These are phyloP conservation scores for Polyplosphaeria fusca DNA, from an alignment of 495 filamentous ascomycete genomes.

Conservation along the genomic window DNA sequence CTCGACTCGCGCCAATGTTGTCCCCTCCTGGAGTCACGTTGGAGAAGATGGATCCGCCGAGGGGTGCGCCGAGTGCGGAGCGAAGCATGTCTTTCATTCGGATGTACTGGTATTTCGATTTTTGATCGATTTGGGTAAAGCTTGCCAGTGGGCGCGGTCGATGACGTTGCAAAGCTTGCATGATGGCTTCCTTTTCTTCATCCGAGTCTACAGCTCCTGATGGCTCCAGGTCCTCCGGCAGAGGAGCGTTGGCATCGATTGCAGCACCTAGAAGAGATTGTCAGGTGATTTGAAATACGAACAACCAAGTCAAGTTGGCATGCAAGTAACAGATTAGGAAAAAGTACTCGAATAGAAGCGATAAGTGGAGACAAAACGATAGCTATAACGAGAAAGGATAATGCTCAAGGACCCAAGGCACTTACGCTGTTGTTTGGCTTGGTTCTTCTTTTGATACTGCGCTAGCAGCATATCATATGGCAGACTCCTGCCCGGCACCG, in stretches of 20 bases:
- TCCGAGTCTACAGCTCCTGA: slow-evolving; percentile 80
- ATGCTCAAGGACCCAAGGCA: slow-evolving; percentile 18
- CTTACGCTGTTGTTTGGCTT: slow-evolving; percentile 92
- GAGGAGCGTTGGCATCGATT: slow-evolving; percentile 88
- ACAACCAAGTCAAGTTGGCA: no score
- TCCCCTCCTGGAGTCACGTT: slow-evolving; percentile 1
- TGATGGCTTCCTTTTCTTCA: slow-evolving; percentile 85
- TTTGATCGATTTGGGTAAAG: slow-evolving; percentile 63
- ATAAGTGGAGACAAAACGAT: neutral
- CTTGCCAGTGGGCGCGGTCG: slow-evolving; percentile 70
- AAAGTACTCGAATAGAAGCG: neutral
- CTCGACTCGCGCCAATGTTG: slow-evolving; percentile 12
- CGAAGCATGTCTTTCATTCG: slow-evolving; percentile 87
- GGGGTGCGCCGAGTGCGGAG: slow-evolving; percentile 56
- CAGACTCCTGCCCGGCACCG: slow-evolving; percentile 81
- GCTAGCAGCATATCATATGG: slow-evolving; percentile 93
- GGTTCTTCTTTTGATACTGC: slow-evolving; percentile 98
- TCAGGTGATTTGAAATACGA: no score
- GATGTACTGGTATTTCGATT: slow-evolving; percentile 72
- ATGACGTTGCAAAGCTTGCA: slow-evolving; percentile 73
- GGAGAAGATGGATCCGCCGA: slow-evolving; percentile 34
- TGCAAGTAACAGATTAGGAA: neutral
- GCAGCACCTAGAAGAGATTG: slow-evolving; percentile 63
- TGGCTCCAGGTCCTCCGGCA: slow-evolving; percentile 76
- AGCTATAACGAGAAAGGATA: neutral